phyloP scores from a whole-genome alignment of 2,329 filamentous ascomycete species.

The Davidsoniella virescens region DNA sequence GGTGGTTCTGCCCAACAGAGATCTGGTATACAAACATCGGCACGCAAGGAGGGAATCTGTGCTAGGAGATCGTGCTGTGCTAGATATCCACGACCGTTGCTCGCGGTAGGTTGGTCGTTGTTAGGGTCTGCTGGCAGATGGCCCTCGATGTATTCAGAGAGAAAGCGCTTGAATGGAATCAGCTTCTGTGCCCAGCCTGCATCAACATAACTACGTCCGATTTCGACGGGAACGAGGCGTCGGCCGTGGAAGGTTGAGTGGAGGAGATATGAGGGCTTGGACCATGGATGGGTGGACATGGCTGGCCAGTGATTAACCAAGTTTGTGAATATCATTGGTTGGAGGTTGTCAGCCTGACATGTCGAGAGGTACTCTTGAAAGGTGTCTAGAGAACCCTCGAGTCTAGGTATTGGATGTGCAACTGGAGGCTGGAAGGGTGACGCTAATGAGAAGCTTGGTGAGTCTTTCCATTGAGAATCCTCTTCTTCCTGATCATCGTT shows the following conservation, averaged over 20 bases:
- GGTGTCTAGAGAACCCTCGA: slow-evolving; percentile 34
- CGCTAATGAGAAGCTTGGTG: slow-evolving; percentile 5
- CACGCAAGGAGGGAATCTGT: slow-evolving; percentile 61
- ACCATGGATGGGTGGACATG: slow-evolving; percentile 51
- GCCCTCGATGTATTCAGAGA: slow-evolving; percentile 39
- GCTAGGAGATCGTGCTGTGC: slow-evolving; percentile 79
- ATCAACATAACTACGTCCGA: slow-evolving; percentile 79
- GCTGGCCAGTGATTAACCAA: slow-evolving; percentile 63
- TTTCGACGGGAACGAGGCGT: slow-evolving; percentile 70
- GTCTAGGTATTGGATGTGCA: slow-evolving; percentile 24
- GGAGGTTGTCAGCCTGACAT: slow-evolving; percentile 16
- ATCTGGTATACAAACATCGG: slow-evolving; percentile 68
- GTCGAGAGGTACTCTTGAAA: slow-evolving; percentile 46
- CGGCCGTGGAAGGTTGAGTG: slow-evolving; percentile 57
- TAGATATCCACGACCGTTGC: slow-evolving; percentile 51
- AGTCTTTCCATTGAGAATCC: slow-evolving; percentile 15
- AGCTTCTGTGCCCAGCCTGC: slow-evolving; percentile 71
- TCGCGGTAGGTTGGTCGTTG: not conserved
- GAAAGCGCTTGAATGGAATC: slow-evolving; percentile 56
- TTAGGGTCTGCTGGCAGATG: not conserved
- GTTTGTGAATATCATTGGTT: slow-evolving; percentile 54
- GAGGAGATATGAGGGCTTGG: slow-evolving; percentile 55
- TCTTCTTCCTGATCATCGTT: not conserved
- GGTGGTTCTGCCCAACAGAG: slow-evolving; percentile 64
- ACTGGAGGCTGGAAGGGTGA: slow-evolving; percentile 26